A percentile compares a stretch with the other conserved stretches of the same genome.
Conservation (phyloP, 495 filamentous ascomycete species). For the Diplogelasinospora grovesii region DNA sequence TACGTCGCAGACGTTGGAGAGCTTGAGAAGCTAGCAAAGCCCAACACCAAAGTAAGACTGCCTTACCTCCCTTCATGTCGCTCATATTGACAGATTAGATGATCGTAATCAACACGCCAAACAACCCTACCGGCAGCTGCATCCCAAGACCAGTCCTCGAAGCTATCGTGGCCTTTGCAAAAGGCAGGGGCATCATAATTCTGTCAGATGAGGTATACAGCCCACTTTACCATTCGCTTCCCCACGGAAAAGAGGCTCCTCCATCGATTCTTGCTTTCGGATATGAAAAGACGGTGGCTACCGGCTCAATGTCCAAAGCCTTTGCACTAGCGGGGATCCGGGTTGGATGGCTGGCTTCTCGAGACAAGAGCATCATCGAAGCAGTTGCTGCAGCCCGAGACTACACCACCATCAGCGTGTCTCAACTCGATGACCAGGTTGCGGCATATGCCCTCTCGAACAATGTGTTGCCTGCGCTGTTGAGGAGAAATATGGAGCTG, state of each 20-base stretch:
- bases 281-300: slow-evolving; percentile 64
- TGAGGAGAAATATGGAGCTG: slow-evolving; percentile 63
- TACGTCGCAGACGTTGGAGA: slow-evolving; percentile 65
- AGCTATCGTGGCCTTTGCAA: slow-evolving; percentile 58
- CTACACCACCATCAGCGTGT: slow-evolving; percentile 83
- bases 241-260: slow-evolving; percentile 17
- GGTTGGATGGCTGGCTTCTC: slow-evolving; percentile 75
- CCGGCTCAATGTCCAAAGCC: slow-evolving; percentile 80
- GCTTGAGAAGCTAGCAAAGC: slow-evolving; percentile 58
- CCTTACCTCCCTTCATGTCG: background rate
- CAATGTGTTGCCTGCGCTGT: slow-evolving; percentile 57
- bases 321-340: slow-evolving; percentile 80
- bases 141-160: slow-evolving; percentile 55
- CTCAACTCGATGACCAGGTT: slow-evolving; percentile 72
- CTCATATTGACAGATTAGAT: slow-evolving; percentile 10
- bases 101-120: slow-evolving; percentile 65
- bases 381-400: slow-evolving; percentile 60
- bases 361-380: slow-evolving; percentile 55
- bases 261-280: slow-evolving; percentile 56
- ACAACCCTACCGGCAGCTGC: slow-evolving; percentile 79
- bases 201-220: slow-evolving; percentile 83
- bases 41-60: slow-evolving; percentile 58
- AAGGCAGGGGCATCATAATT: slow-evolving; percentile 55
- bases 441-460: slow-evolving; percentile 65
- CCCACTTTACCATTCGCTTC: slow-evolving; percentile 69